Conservation (phyloP, 192 early-diverging fungal species). For the Coemansia sp. region DNA sequence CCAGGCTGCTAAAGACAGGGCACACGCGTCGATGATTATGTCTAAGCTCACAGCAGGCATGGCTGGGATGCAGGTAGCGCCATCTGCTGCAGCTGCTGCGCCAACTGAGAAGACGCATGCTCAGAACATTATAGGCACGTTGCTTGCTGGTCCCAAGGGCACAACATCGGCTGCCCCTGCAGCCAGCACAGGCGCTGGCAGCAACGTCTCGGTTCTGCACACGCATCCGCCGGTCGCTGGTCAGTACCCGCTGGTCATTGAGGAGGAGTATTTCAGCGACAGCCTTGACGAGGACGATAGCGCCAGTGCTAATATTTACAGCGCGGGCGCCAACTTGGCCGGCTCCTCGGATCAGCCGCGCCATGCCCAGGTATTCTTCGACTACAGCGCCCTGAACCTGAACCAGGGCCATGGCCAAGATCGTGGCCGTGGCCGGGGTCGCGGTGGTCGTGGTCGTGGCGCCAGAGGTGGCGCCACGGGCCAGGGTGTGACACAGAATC, state of each 20-base stretch:
- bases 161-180: neutral
- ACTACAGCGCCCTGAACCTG: constrained; percentile 12
- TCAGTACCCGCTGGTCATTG: constrained; percentile 39
- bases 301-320: neutral
- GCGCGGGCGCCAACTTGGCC: neutral
- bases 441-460: constrained; percentile 6
- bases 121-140: constrained; percentile 38
- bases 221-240: constrained; percentile 36
- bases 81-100: neutral
- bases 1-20: constrained; percentile 7
- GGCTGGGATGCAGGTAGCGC: neutral
- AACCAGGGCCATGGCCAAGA: constrained; percentile 2
- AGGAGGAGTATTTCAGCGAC: constrained; percentile 46
- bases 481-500: neutral
- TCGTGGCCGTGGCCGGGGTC: constrained; percentile 8
- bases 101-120: constrained; percentile 19
- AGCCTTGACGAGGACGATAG: constrained; percentile 43
- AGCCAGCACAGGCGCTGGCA: neutral
- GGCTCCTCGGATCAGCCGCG: neutral
- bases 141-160: constrained; percentile 38
- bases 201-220: constrained; percentile 2
- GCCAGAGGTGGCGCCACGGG: neutral
- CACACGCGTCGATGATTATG: constrained; percentile 29
- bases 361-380: constrained; percentile 16
- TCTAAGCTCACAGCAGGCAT: constrained; percentile 22